Evolutionary conservation across 139 green algal genomes (phyloP).

Genomic region (Coelastrella sp.): DNA sequence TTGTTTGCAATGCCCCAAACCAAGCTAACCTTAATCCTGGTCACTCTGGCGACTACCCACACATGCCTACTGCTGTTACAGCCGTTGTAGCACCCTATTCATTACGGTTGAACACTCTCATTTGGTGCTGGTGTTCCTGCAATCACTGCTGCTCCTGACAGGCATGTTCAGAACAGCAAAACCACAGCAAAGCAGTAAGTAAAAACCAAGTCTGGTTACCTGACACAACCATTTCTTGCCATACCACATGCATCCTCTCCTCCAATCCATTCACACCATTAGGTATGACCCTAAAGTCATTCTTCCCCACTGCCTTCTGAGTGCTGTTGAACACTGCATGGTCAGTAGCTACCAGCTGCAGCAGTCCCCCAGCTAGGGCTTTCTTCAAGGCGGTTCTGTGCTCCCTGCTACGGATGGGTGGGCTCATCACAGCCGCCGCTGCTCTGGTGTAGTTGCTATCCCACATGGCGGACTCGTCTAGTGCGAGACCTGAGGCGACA

Average conservation of each 20-base stretch:
- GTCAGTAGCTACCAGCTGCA: conserved; percentile 88
- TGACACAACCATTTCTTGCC: conserved; percentile 88
- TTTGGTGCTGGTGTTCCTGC: too few species aligned
- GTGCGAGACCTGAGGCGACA: conserved; percentile 81
- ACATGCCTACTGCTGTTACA: too few species aligned
- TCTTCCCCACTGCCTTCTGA: conserved; percentile 87
- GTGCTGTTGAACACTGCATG: conserved; percentile 94
- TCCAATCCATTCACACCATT: conserved; percentile 98
- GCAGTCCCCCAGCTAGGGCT: conserved; percentile 54
- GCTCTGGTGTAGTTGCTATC: conserved; percentile 84
- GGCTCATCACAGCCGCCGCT: conserved; percentile 93
- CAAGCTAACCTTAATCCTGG: too few species aligned
- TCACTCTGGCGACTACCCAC: too few species aligned
- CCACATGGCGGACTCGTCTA: conserved; percentile 85
- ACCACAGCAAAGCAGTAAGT: background rate
- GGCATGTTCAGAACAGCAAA: background rate
- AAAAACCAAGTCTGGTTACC: conserved; percentile 54
- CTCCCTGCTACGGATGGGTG: conserved; percentile 82
- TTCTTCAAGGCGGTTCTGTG: conserved; percentile 68
- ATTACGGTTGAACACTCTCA: too few species aligned
- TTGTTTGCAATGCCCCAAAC: too few species aligned
- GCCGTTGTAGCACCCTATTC: too few species aligned
- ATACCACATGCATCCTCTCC: conserved; percentile 94
- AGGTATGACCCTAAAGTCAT: conserved; percentile 94
- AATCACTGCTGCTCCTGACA: background rate